Conservation (phyloP, 108 stramenopile species). For the Parmales sp. region DNA sequence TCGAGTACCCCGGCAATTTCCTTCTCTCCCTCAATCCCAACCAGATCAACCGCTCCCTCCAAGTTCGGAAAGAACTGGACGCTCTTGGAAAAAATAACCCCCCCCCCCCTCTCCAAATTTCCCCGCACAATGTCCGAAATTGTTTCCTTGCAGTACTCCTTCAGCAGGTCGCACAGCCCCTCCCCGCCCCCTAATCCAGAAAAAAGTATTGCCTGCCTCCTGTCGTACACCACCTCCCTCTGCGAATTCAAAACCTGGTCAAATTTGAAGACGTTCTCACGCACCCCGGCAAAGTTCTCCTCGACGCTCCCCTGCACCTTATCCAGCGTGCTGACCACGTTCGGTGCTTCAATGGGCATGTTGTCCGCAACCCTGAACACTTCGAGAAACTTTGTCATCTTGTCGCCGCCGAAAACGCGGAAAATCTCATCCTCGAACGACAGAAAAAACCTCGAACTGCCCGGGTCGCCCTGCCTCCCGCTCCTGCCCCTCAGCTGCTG, state of each 20-base stretch:
- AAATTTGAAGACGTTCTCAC: conserved; percentile 67
- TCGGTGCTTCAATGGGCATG: conserved; percentile 77
- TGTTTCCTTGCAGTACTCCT: conserved; percentile 52
- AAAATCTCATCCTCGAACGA: conserved; percentile 94
- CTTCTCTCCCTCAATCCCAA: conserved; percentile 31
- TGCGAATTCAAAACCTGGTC: conserved; percentile 72
- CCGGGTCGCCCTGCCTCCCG: conserved; percentile 91
- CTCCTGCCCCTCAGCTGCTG: conserved; percentile 84
- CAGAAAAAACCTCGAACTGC: conserved; percentile 82
- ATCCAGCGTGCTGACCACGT: conserved; percentile 67
- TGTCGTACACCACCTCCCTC: conserved; percentile 55
- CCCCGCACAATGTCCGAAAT: conserved; percentile 64
- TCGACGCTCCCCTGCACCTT: conserved; percentile 75
- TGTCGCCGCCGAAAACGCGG: conserved; percentile 80
- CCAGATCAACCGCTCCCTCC: conserved; percentile 34
- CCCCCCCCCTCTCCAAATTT: conserved; percentile 34
- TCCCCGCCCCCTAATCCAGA: neutral
- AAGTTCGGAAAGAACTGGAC: conserved; percentile 70
- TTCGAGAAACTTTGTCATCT: conserved; percentile 59
- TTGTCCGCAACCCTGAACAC: conserved; percentile 79
- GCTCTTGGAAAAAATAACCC: conserved; percentile 60
- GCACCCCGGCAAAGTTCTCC: conserved; percentile 72
- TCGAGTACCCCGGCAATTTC: conserved; percentile 32
- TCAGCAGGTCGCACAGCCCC: conserved; percentile 43
- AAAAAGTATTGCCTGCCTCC: conserved; percentile 47